Evolutionary conservation across 2,329 filamentous ascomycete genomes (phyloP), one percentile per base, ranked within the genome.

Genomic region (Aspergillus ustus): DNA sequence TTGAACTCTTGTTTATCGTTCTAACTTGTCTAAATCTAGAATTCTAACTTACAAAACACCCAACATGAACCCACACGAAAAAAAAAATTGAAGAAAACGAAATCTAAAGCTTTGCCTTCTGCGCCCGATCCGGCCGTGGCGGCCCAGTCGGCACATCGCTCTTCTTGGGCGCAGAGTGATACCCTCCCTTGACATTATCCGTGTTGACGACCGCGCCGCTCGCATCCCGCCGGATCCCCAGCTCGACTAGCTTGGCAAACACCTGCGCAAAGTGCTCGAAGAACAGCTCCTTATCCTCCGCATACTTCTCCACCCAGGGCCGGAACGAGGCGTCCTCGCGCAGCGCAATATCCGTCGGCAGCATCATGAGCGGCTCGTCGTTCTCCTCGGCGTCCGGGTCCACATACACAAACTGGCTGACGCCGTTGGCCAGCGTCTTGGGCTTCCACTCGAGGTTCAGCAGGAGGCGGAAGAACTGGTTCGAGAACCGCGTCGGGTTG

Each of bases 271-370:
- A 89, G 70, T 89, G 82, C 50, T 80, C 80, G 67, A 87, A 89
- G 77, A 89, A 89, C 49, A 81, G 63, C 0, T 88, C 85, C 73
- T 87, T 87, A 68, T 89, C 85, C 53, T 81, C 76, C 4, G 86
- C 85, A 69, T 89, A 89, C 63, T 78, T 69, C 72, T 86, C 78
- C 13, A 89, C 86, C 82, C 83, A 89, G 7, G 76, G 75, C 19
- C 77, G 71, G 70, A 89, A 89, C 6, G 66, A 70, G 2, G 78
- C 72, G 65, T 89, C 87, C 1, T 80, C 77, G 4, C 83, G 74
- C 44, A 89, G 77, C 4, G 86, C 83, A 69, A 89, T 83, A 70
- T 89, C 87, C 2, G 86, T 88, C 0, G 87, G 87, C 70, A 89
- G 70, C 87, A 89, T 89, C 87, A 89, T 89, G 46, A 89, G 75